Evolutionary conservation across 169 alveolate species (phyloP), one percentile per base, ranked within the genome.

Genomic region (Eimeria tenella): DNA sequence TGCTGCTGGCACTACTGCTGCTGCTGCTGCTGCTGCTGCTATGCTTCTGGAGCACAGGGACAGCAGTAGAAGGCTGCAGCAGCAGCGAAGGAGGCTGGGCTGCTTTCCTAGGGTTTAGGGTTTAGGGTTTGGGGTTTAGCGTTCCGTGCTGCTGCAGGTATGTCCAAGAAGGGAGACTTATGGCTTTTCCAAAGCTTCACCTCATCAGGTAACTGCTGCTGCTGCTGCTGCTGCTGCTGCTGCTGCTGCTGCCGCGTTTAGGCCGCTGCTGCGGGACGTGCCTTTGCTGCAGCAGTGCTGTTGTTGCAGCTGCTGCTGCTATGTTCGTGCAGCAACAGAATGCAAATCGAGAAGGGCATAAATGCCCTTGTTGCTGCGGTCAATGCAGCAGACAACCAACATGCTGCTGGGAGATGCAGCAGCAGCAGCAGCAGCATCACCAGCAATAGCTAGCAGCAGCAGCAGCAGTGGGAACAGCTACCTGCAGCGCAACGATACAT

Each of bases 151-250:
- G 70, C 21, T 86, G 70, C 88, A 88, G 94, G 94, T 88, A 88
- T 70, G 68, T 88, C 31, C 86, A 77, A 49, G 94, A 88, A 49
- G 94, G 94, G 73, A 53, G 88, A 65, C 63, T 58, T 65, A 88
- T 88, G 94, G 77, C 63, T 23, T 88, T 88, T 55, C 94, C 94
- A 5, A 88, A 88, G 77, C 75, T 88, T 6, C 88, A 73, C 52
- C 70, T 86, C 74, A 86, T 86, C 42, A 8, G 93, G 93, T 86
- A 68, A 31, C 42, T 31, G 42, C 42, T 31, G 42, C 42, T 31
- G 42, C 42, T 31, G 42, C 42, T 31, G 42, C 42, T 31, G 42
- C 42, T 31, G 42, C 42, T 58, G 68, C 19, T 58, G 68, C 82
- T 71, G 82, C 82, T 71, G 65, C 58, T 75, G 82, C 82, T 71